Percentiles rank a stretch among this genome's conserved stretches.
Conservation (phyloP, 2,329 filamentous ascomycete species). For the Nigrospora osmanthi region DNA sequence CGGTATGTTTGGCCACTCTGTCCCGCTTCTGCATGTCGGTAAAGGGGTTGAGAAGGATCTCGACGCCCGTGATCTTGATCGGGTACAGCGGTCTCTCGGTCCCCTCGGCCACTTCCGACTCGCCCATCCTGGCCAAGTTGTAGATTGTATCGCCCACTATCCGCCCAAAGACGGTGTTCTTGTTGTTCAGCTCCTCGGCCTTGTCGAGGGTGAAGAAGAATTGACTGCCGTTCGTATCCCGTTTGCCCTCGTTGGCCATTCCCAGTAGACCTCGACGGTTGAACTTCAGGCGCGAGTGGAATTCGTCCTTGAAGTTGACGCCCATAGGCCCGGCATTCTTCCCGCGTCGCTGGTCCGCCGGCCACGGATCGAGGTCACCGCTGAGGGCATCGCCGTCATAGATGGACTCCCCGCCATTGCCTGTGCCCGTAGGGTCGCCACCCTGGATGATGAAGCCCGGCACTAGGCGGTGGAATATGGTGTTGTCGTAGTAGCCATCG, state of each 20-base stretch:
- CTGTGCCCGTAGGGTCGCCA: conserved; percentile 88
- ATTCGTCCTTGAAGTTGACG: conserved; percentile 70
- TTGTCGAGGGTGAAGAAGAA: conserved; percentile 93
- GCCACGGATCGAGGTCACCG: conserved; percentile 65
- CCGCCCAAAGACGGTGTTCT: conserved; percentile 90
- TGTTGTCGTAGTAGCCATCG: conserved; percentile 91
- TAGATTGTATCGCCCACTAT: conserved; percentile 93
- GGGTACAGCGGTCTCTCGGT: conserved; percentile 82
- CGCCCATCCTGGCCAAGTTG: conserved; percentile 89
- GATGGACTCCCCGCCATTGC: conserved; percentile 85
- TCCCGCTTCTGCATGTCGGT: conserved; percentile 69
- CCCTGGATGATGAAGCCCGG: conserved; percentile 92
- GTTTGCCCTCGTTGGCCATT: conserved; percentile 84
- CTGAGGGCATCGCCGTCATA: conserved; percentile 76
- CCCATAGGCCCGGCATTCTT: conserved; percentile 52
- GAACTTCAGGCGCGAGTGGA: conserved; percentile 87
- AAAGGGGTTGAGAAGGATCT: conserved; percentile 77
- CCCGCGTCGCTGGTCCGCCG: conserved; percentile 57
- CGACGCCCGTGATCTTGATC: conserved; percentile 64
- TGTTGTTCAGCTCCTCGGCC: conserved; percentile 75
- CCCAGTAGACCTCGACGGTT: conserved; percentile 83
- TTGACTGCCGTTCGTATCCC: conserved; percentile 83
- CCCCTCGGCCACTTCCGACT: conserved; percentile 71
- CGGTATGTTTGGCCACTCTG: conserved; percentile 43
- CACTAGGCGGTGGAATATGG: conserved; percentile 87